Evolutionary conservation across 2,329 filamentous ascomycete species (phyloP).

Genomic region (Torrubiella hemipterigena): DNA sequence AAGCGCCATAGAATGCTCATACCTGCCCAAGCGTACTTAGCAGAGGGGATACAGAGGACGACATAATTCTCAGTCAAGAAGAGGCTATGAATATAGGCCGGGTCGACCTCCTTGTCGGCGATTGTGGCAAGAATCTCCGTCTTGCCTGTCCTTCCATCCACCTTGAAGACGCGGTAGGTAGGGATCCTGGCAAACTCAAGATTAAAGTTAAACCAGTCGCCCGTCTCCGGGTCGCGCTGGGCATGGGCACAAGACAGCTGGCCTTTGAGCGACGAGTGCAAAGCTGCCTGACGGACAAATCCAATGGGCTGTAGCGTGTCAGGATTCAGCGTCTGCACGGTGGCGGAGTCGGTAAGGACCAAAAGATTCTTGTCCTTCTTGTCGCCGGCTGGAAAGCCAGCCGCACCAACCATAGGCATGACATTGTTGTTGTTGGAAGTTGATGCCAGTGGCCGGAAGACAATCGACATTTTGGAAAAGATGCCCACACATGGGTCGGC

Average conservation of each 20-base stretch:
- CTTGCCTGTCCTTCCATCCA: conserved; percentile 47
- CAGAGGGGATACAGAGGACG: conserved; percentile 60
- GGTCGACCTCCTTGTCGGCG: conserved; percentile 27
- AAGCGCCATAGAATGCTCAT: conserved; percentile 49
- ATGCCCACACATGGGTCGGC: conserved; percentile 63
- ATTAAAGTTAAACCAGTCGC: conserved; percentile 75
- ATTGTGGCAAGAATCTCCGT: conserved; percentile 64
- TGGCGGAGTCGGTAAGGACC: conserved; percentile 41
- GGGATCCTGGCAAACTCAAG: conserved; percentile 45
- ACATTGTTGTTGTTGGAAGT: conserved; percentile 49
- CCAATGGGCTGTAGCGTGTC: conserved; percentile 62
- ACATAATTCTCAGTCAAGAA: conserved; percentile 62
- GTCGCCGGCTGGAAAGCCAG: conserved; percentile 49
- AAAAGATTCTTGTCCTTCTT: conserved; percentile 30
- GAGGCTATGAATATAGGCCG: conserved; percentile 75
- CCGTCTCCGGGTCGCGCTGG: conserved; percentile 57
- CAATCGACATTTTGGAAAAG: conserved; percentile 58
- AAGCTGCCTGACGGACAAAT: conserved; percentile 40
- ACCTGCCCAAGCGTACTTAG: conserved; percentile 46
- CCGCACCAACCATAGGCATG: too few relatives aligned
- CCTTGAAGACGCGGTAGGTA: conserved; percentile 59
- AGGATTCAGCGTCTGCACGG: conserved; percentile 52
- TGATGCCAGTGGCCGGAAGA: conserved; percentile 31
- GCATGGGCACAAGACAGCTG: conserved; percentile 59
- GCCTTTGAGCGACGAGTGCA: conserved; percentile 60